These are phyloP conservation scores for Populus pruinosa DNA, from an alignment of 345 rosid species.

Conservation along the genomic window DNA sequence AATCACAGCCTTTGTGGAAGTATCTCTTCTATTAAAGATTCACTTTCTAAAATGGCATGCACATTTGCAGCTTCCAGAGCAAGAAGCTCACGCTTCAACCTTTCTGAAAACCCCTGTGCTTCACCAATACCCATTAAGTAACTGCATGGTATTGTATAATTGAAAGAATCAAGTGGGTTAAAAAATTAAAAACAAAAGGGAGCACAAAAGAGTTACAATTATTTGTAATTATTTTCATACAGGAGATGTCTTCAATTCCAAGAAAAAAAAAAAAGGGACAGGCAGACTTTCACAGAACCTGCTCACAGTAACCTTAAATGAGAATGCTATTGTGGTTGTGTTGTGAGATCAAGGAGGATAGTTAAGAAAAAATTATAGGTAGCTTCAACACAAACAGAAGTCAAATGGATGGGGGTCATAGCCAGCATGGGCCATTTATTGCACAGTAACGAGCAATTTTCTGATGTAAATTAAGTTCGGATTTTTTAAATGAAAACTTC, in stretches of 20 bases:
- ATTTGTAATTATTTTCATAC: background rate
- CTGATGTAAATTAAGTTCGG: background rate
- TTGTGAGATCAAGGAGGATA: background rate
- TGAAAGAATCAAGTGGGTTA: constrained; percentile 2
- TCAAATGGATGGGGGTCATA: background rate
- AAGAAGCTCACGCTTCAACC: constrained; percentile 93
- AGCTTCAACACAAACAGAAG: background rate
- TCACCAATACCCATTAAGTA: constrained; percentile 98
- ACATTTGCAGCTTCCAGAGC: constrained; percentile 99
- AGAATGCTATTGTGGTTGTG: background rate
- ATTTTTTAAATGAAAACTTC: background rate
- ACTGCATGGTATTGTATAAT: constrained; percentile 38
- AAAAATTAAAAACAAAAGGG: background rate
- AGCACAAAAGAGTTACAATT: background rate
- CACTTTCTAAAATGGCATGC: constrained; percentile 97
- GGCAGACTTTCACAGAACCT: background rate
- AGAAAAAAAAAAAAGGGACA: background rate
- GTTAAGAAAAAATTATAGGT: background rate
- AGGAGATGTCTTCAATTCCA: background rate
- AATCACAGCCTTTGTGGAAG: constrained; percentile 10
- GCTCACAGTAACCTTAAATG: background rate
- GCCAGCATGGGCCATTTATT: background rate
- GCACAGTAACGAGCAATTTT: background rate
- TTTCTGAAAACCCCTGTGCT: constrained; percentile 98
- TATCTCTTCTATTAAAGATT: constrained; percentile 91